phyloP scores from a whole-genome alignment of 2,329 filamentous ascomycete genomes.

The Zarea fungicola region DNA sequence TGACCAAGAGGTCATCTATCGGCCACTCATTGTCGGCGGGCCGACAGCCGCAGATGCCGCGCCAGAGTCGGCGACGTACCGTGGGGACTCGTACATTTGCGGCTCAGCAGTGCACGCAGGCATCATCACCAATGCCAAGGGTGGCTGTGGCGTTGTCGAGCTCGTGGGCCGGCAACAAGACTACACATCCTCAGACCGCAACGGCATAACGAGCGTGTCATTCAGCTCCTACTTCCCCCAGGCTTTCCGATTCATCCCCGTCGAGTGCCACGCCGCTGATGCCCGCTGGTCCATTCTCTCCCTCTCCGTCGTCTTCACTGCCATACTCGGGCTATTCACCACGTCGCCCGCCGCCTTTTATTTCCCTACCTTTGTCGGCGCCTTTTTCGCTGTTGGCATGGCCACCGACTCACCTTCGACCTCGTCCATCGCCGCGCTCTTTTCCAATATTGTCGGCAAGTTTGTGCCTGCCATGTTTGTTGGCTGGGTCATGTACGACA shows the following conservation, averaged over 20 bases:
- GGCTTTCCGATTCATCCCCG: slow-evolving; percentile 69
- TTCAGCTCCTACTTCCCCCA: slow-evolving; percentile 91
- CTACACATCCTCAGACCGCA: slow-evolving; percentile 58
- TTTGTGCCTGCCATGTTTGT: slow-evolving; percentile 85
- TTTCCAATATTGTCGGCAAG: slow-evolving; percentile 74
- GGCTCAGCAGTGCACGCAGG: slow-evolving; percentile 80
- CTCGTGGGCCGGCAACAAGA: slow-evolving; percentile 62
- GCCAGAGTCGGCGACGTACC: slow-evolving; percentile 57
- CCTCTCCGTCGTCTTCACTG: slow-evolving; percentile 74
- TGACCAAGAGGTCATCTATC: slow-evolving; percentile 59
- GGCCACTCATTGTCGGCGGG: slow-evolving; percentile 63
- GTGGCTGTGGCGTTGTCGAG: slow-evolving; percentile 77
- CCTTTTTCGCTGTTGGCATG: slow-evolving; percentile 87
- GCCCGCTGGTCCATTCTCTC: slow-evolving; percentile 79
- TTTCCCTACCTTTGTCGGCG: slow-evolving; percentile 71
- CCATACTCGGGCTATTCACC: slow-evolving; percentile 74
- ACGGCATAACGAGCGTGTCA: slow-evolving; percentile 69
- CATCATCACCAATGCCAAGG: slow-evolving; percentile 62
- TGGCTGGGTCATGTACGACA: slow-evolving; percentile 81
- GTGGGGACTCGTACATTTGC: slow-evolving; percentile 86
- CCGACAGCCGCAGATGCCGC: slow-evolving; percentile 40
- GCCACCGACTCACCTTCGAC: slow-evolving; percentile 79
- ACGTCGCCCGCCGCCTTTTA: slow-evolving; percentile 77
- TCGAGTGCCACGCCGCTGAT: slow-evolving; percentile 67
- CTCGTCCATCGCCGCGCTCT: slow-evolving; percentile 60